Evolutionary conservation across 768 basidiomycete genomes (phyloP).

Genomic region (Suillus spraguei): DNA sequence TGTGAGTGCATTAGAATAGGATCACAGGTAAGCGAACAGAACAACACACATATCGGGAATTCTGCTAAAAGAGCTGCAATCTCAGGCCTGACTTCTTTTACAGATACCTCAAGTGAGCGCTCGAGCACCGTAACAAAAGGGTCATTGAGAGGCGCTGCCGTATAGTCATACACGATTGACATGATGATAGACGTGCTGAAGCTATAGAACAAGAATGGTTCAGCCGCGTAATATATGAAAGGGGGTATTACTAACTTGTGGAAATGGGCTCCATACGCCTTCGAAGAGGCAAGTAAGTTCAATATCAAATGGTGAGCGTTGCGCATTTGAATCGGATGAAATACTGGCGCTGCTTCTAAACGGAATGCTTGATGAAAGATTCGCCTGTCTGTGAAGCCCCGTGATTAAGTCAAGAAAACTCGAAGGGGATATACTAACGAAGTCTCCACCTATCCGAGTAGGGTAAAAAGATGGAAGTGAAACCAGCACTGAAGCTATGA

Average conservation of each 20-base stretch:
- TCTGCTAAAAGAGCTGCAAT: constrained; percentile 18
- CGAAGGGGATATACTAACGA: constrained; percentile 12
- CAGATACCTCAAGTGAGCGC: constrained; percentile 10
- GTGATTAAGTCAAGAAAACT: background rate
- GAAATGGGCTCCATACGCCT: constrained; percentile 24
- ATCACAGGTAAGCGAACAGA: background rate
- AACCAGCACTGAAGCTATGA: constrained; percentile 26
- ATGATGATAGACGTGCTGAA: constrained; percentile 25
- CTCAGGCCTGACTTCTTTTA: constrained; percentile 22
- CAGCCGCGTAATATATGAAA: background rate
- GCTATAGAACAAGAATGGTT: constrained; percentile 14
- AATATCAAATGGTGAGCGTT: constrained; percentile 35
- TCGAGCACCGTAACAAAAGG: constrained; percentile 23
- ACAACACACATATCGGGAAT: constrained; percentile 22
- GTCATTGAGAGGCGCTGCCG: constrained; percentile 20
- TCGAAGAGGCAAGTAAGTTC: constrained; percentile 26
- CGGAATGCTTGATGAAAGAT: constrained; percentile 41
- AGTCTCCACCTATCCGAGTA: constrained; percentile 33
- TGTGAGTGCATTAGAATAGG: constrained; percentile 2
- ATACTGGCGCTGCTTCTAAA: constrained; percentile 28
- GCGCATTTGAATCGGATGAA: constrained; percentile 35
- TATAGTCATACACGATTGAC: constrained; percentile 29
- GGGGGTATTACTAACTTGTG: constrained; percentile 17
- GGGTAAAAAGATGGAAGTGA: constrained; percentile 25
- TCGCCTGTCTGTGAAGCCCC: constrained; percentile 19